Evolutionary conservation across 2,329 filamentous ascomycete species (phyloP), one percentile per base, ranked within the genome.

Genomic region (Xylariaceae sp.): DNA sequence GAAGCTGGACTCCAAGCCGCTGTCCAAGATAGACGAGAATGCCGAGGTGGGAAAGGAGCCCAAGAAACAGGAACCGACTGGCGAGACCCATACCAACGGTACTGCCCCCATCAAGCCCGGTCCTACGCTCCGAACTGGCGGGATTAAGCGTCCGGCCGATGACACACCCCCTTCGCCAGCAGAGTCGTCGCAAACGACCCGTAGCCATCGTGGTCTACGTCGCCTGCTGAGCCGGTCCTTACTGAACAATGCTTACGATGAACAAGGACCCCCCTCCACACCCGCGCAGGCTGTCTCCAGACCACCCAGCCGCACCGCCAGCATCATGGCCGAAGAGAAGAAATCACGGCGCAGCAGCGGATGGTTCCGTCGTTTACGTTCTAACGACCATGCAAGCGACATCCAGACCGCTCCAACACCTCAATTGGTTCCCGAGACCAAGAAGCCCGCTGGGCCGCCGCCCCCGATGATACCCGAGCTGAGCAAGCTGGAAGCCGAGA

Each of bases 391-490:
- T 47, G 64, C 69, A 44, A 38, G 42, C 39, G 44, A 46, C 12
- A 62, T 66, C 57, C 75, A 71, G 56, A 65, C 76, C 38, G 60
- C 71, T 41, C 60, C 62, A 74, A 50, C 55, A 73, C 42, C 69
- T 73, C 48, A 69, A 75, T 41, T 7, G 7, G 22, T 27, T 27
- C 22, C 22, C 22, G 68, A 71, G 45, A 58, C 56, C 19, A 66
- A 68, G 60, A 74, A 73, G 53, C 65, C 70, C 6, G 55, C 64
- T 33, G 76, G 75, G 11, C 78, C 80, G 9, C 80, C 80, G 48
- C 78, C 80, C 35, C 80, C 80, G 19, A 82, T 77, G 77, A 82
- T 83, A 44, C 80, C 80, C 17, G 80, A 83, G 61, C 68, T 83
- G 44, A 71, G 67, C 58, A 72, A 75, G 43, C 68, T 82, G 48